These are phyloP conservation scores for Tillandsia leiboldiana DNA, from an alignment of 176 grass and related monocot genomes.

Conservation along the genomic window DNA sequence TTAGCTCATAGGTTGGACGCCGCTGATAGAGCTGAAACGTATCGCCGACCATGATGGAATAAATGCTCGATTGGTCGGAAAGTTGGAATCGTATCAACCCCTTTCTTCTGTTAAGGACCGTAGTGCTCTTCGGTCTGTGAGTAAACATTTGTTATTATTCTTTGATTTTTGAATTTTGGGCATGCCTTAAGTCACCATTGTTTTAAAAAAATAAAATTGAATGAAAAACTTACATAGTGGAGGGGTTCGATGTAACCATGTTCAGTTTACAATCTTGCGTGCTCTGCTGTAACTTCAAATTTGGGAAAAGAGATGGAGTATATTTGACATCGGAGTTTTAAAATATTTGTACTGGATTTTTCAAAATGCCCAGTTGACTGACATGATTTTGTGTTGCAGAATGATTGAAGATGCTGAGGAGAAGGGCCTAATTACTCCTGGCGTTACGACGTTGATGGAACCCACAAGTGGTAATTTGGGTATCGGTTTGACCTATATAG, in stretches of 20 bases:
- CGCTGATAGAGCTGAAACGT: slow-evolving; percentile 50
- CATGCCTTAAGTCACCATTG: not conserved
- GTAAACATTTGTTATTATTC: not conserved
- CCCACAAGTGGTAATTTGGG: slow-evolving; percentile 67
- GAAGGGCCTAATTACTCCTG: slow-evolving; percentile 58
- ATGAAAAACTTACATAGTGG: too few species aligned
- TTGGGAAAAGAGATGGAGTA: too few species aligned
- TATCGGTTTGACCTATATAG: slow-evolving; percentile 39
- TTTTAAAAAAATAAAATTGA: too few species aligned
- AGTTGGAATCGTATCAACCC: slow-evolving; percentile 67
- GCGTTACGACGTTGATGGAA: slow-evolving; percentile 56
- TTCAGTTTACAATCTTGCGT: too few species aligned
- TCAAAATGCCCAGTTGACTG: not conserved
- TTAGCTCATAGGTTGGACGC: slow-evolving; percentile 78
- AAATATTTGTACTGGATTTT: not conserved
- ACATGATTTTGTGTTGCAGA: slow-evolving; percentile 12
- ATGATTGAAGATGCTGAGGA: slow-evolving; percentile 93
- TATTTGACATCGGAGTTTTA: too few species aligned
- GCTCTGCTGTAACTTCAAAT: too few species aligned
- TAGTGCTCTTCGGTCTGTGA: slow-evolving; percentile 38
- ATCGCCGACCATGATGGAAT: slow-evolving; percentile 37
- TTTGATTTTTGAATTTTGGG: not conserved
- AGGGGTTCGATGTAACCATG: too few species aligned
- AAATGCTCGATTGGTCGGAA: slow-evolving; percentile 39
- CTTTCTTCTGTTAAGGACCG: slow-evolving; percentile 72